These are phyloP conservation scores for Macrotyloma uniflorum DNA, from an alignment of 306 rosid species.

Conservation along the genomic window DNA sequence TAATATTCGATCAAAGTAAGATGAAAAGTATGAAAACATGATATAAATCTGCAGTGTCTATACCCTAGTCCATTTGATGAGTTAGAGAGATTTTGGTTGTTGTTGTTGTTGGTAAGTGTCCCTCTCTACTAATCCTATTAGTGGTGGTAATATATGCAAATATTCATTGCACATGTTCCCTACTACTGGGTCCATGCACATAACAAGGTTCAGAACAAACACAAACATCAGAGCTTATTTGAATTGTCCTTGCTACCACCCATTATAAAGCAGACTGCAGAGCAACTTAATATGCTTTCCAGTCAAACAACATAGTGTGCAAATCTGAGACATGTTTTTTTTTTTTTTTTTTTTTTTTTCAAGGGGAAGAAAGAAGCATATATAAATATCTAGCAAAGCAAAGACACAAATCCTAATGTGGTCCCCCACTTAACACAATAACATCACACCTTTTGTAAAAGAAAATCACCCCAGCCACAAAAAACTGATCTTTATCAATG, in stretches of 20 bases:
- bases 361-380: constrained; percentile 47
- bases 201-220: constrained; percentile 37
- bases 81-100: not conserved
- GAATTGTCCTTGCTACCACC: constrained; percentile 41
- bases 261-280: constrained; percentile 47
- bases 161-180: constrained; percentile 48
- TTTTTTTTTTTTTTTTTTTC: constrained; percentile 59
- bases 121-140: not conserved
- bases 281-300: constrained; percentile 60
- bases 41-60: not conserved
- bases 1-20: not conserved
- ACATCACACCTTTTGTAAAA: constrained; percentile 50
- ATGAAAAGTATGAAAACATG: constrained; percentile 1
- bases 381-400: constrained; percentile 47
- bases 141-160: constrained; percentile 22
- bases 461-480: constrained; percentile 72
- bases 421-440: constrained; percentile 66
- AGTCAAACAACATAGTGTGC: constrained; percentile 66
- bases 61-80: not conserved
- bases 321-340: constrained; percentile 74
- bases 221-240: constrained; percentile 28
- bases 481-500: constrained; percentile 55
- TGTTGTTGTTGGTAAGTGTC: not conserved
- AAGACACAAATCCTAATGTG: constrained; percentile 58
- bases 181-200: constrained; percentile 44